These are phyloP conservation scores for Rosa persica DNA, from an alignment of 306 rosid species.

Conservation along the genomic window DNA sequence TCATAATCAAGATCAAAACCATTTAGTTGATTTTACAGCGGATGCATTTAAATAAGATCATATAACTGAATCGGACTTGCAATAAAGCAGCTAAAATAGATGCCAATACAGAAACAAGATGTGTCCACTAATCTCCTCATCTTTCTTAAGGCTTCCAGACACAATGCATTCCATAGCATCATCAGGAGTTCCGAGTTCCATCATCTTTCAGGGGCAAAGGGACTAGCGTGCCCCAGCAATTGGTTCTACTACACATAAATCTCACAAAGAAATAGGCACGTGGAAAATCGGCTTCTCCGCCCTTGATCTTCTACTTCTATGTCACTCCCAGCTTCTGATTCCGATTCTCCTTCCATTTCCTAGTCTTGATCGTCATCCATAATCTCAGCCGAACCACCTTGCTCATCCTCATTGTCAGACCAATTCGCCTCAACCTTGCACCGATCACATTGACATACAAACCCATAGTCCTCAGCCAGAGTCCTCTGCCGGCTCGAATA, in stretches of 20 bases:
- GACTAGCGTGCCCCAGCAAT: no score
- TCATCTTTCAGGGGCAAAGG: no score
- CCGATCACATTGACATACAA: slow-evolving; percentile 69
- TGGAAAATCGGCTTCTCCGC: slow-evolving; percentile 59
- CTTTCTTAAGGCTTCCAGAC: no score
- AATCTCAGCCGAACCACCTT: slow-evolving; percentile 25
- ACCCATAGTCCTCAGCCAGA: slow-evolving; percentile 76
- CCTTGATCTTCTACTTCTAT: slow-evolving; percentile 31
- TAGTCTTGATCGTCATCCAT: slow-evolving; percentile 31
- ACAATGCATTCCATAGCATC: no score
- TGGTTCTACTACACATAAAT: slow-evolving; percentile 62
- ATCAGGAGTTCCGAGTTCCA: no score
- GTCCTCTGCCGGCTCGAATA: slow-evolving; percentile 73
- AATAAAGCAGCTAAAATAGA: no score
- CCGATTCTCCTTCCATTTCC: slow-evolving; percentile 18
- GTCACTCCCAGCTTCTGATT: background rate
- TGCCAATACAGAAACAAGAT: no score
- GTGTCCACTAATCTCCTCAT: no score
- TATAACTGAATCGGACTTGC: no score
- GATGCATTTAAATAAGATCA: no score
- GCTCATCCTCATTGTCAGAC: slow-evolving; percentile 55
- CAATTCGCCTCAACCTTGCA: slow-evolving; percentile 74
- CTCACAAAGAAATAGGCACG: slow-evolving; percentile 76
- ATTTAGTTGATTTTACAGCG: no score
- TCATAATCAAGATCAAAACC: no score